phyloP scores from a whole-genome alignment of 148 eudicot species.

The Spergularia marina region DNA sequence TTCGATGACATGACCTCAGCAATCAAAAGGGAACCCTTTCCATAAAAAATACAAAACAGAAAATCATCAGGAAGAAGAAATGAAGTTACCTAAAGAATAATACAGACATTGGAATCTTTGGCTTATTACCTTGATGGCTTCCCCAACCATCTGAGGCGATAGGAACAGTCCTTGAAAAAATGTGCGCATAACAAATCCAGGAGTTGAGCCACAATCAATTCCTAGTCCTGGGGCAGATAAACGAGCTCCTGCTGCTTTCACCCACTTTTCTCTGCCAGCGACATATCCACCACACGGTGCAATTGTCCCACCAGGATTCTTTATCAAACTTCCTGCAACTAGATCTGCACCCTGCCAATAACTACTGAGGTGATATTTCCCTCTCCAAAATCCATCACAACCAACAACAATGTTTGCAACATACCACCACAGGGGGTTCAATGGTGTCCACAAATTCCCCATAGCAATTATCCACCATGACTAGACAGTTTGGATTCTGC shows the following conservation, averaged over 20 bases:
- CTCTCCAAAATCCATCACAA: slow-evolving; percentile 2
- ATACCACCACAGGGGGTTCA: slow-evolving; percentile 97
- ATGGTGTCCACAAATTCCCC: slow-evolving; percentile 85
- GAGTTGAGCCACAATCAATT: slow-evolving; percentile 88
- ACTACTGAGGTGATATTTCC: slow-evolving; percentile 15
- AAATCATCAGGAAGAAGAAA: neutral
- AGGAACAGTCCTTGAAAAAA: slow-evolving; percentile 89
- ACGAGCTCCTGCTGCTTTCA: slow-evolving; percentile 92
- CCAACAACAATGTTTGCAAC: slow-evolving; percentile 18
- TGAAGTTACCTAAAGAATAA: neutral
- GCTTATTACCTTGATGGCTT: slow-evolving; percentile 72
- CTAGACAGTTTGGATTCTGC: slow-evolving; percentile 82
- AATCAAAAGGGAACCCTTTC: slow-evolving; percentile 74
- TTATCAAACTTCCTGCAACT: slow-evolving; percentile 91
- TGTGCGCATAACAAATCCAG: slow-evolving; percentile 82
- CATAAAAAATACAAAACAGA: slow-evolving; percentile 5
- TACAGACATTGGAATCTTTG: neutral
- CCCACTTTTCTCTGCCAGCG: slow-evolving; percentile 83
- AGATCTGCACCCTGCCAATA: slow-evolving; percentile 85
- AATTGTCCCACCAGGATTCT: slow-evolving; percentile 97
- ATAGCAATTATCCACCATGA: slow-evolving; percentile 98
- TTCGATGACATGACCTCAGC: slow-evolving; percentile 88
- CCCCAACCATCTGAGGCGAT: slow-evolving; percentile 98
- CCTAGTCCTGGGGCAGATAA: slow-evolving; percentile 97
- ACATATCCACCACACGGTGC: slow-evolving; percentile 99